These are phyloP conservation scores for Wickerhamomyces subpelliculosus DNA, from an alignment of 805 yeast species.

Conservation along the genomic window DNA sequence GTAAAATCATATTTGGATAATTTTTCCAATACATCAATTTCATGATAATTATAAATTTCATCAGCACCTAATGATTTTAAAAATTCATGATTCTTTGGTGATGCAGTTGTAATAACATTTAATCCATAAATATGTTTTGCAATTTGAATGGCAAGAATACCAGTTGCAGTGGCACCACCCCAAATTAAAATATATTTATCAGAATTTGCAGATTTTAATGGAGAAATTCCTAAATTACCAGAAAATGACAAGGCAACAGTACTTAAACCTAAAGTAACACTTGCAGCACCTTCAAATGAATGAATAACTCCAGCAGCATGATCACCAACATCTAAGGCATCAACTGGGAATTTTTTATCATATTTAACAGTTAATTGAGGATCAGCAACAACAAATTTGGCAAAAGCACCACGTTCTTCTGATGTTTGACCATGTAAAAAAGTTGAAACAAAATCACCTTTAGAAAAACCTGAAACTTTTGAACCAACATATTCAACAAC, in stretches of 20 bases:
- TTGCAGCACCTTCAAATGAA: slow-evolving; percentile 59
- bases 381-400: slow-evolving; percentile 48
- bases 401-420: slow-evolving; percentile 49
- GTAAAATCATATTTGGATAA: slow-evolving; percentile 24
- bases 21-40: slow-evolving; percentile 32
- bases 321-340: slow-evolving; percentile 19
- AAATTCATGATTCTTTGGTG: slow-evolving; percentile 35
- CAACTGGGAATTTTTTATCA: neutral
- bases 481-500: slow-evolving; percentile 45
- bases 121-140: slow-evolving; percentile 40
- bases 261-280: slow-evolving; percentile 36
- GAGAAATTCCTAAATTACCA: slow-evolving; percentile 32
- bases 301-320: slow-evolving; percentile 32
- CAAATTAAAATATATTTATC: slow-evolving; percentile 42
- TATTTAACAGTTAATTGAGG: slow-evolving; percentile 26
- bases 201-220: slow-evolving; percentile 27
- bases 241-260: slow-evolving; percentile 43
- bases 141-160: slow-evolving; percentile 50
- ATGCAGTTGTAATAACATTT: slow-evolving; percentile 42
- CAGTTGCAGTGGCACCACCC: slow-evolving; percentile 69
- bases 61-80: slow-evolving; percentile 45
- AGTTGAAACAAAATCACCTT: slow-evolving; percentile 53
- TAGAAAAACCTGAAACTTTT: slow-evolving; percentile 30
- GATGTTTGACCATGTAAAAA: slow-evolving; percentile 48
- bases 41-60: slow-evolving; percentile 42